Evolutionary conservation across 2,329 filamentous ascomycete genomes (phyloP).

Genomic region (Dactylonectria macrodidyma): DNA sequence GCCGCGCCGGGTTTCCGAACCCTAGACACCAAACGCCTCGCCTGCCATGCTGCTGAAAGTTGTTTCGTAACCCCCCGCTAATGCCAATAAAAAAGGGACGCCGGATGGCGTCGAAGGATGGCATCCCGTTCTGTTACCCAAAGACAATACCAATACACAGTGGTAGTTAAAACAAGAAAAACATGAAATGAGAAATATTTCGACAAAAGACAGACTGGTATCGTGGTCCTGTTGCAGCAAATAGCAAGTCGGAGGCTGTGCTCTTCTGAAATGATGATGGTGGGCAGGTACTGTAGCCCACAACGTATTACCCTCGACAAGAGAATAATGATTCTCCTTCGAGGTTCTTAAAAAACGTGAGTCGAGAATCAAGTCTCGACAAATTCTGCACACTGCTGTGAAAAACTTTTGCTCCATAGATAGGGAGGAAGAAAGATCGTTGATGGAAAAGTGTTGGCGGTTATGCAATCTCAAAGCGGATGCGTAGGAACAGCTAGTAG

Average conservation of each 20-base stretch:
- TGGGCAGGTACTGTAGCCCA: conserved; percentile 9
- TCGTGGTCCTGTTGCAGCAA: conserved; percentile 26
- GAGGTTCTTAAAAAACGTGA: conserved; percentile 4
- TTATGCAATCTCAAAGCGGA: background rate
- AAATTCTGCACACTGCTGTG: background rate
- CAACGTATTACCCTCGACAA: conserved; percentile 13
- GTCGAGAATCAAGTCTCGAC: conserved; percentile 2
- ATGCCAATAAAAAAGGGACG: conserved; percentile 14
- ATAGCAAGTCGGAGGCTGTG: conserved; percentile 11
- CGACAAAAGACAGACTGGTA: conserved; percentile 24
- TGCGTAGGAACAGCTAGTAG: conserved; percentile 48
- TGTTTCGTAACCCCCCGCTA: conserved; percentile 19
- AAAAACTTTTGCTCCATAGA: conserved; percentile 1
- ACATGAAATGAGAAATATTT: conserved; percentile 22
- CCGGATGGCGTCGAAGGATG: background rate
- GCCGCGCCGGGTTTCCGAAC: conserved; percentile 21
- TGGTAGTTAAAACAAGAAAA: conserved; percentile 39
- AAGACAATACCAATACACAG: conserved; percentile 21
- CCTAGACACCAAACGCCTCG: conserved; percentile 35
- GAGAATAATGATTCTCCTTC: background rate
- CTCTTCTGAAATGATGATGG: conserved; percentile 19
- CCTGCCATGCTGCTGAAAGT: conserved; percentile 30
- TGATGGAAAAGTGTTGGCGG: background rate
- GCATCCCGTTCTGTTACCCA: background rate
- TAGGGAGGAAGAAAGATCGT: background rate